A percentile compares a stretch with the other conserved stretches of the same genome.
Conservation (phyloP, 345 rosid species). For the Raphanus raphanistrum region DNA sequence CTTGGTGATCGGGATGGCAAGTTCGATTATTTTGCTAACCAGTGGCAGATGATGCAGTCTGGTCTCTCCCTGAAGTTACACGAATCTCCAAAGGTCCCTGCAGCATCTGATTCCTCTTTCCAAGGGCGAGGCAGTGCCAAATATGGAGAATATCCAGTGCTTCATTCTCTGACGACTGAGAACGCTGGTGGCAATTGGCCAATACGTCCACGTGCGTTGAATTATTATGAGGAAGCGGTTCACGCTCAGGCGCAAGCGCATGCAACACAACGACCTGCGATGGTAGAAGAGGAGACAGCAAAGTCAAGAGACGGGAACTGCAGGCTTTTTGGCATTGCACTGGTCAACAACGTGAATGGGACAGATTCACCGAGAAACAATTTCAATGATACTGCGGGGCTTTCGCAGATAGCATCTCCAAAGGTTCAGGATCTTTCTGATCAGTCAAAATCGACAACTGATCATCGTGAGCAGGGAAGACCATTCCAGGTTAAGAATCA, state of each 20-base stretch:
- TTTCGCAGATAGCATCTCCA: constrained; percentile 31
- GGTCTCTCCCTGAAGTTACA: constrained; percentile 52
- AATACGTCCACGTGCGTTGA: constrained; percentile 43
- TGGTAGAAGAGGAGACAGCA: constrained; percentile 44
- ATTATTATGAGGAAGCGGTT: constrained; percentile 43
- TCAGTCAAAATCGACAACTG: constrained; percentile 44
- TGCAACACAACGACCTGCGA: constrained; percentile 34
- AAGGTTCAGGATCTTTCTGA: constrained; percentile 41
- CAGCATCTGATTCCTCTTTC: constrained; percentile 40
- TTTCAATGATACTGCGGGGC: constrained; percentile 28
- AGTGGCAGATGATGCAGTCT: constrained; percentile 57
- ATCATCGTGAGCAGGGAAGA: constrained; percentile 48
- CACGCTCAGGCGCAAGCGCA: constrained; percentile 48
- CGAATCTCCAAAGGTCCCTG: constrained; percentile 42
- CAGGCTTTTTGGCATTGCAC: constrained; percentile 78
- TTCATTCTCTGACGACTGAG: constrained; percentile 46
- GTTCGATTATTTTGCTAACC: constrained; percentile 42
- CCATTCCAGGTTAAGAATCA: constrained; percentile 35
- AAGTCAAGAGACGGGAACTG: constrained; percentile 57
- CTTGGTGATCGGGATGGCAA: constrained; percentile 49
- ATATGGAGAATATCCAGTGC: constrained; percentile 47
- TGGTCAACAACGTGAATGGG: constrained; percentile 42
- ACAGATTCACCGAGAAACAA: constrained; percentile 40
- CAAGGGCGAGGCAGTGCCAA: constrained; percentile 47
- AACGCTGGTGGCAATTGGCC: constrained; percentile 56